A percentile compares a stretch with the other conserved stretches of the same genome.
phyloP scores from a whole-genome alignment of 2,329 filamentous ascomycete genomes.

The Huntiella moniliformis region DNA sequence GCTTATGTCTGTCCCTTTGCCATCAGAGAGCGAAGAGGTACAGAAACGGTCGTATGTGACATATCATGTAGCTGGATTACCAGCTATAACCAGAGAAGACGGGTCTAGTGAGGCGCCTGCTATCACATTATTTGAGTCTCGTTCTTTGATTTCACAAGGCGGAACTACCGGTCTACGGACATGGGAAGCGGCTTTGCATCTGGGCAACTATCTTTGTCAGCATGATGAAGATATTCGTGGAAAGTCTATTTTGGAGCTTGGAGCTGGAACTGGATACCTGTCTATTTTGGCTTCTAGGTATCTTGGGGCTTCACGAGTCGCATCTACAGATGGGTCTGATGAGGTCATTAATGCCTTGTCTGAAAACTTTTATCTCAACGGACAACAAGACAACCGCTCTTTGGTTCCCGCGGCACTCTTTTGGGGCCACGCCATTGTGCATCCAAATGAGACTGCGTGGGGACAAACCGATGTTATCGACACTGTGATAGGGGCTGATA shows the following conservation, averaged over 20 bases:
- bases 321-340: constrained; percentile 57
- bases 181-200: constrained; percentile 62
- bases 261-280: constrained; percentile 58
- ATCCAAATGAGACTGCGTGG: constrained; percentile 20
- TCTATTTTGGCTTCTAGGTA: constrained; percentile 55
- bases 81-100: not conserved
- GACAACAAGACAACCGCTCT: constrained; percentile 29
- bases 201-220: constrained; percentile 48
- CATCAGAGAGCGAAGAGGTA: constrained; percentile 44
- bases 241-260: constrained; percentile 50
- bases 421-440: constrained; percentile 46
- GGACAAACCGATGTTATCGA: constrained; percentile 24
- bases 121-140: constrained; percentile 51
- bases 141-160: constrained; percentile 46
- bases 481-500: constrained; percentile 54
- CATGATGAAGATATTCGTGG: constrained; percentile 26
- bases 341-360: constrained; percentile 49
- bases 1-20: constrained; percentile 44
- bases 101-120: constrained; percentile 1
- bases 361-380: constrained; percentile 51
- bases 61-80: constrained; percentile 33
- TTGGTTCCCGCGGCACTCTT: constrained; percentile 21
- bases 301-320: constrained; percentile 37
- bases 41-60: constrained; percentile 60
- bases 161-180: constrained; percentile 63